A percentile compares a stretch with the other conserved stretches of the same genome.
These are phyloP conservation scores for Stagonosporopsis vannaccii DNA, from an alignment of 2,329 filamentous ascomycete species.

Conservation along the genomic window DNA sequence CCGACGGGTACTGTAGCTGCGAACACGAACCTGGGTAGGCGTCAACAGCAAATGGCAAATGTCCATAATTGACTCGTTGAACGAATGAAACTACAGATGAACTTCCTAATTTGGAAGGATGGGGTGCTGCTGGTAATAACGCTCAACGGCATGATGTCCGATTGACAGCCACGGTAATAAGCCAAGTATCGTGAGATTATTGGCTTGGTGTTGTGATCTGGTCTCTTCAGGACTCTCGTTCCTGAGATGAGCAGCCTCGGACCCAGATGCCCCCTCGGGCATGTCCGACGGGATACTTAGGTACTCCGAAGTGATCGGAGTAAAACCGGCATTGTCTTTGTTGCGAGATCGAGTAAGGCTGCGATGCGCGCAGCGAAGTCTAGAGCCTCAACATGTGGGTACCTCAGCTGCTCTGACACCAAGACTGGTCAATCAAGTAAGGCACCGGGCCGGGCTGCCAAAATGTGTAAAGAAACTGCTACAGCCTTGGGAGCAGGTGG, in stretches of 20 bases:
- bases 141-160: slow-evolving; percentile 3
- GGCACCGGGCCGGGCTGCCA: slow-evolving; percentile 27
- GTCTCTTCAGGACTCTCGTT: slow-evolving; percentile 3
- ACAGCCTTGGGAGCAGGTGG: slow-evolving; percentile 33
- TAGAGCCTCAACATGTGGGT: slow-evolving; percentile 42
- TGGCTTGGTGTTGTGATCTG: slow-evolving; percentile 22
- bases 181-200: slow-evolving; percentile 37
- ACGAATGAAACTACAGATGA: slow-evolving; percentile 23
- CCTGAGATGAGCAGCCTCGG: slow-evolving; percentile 9
- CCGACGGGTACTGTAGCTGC: slow-evolving; percentile 12
- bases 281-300: slow-evolving; percentile 14
- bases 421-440: slow-evolving; percentile 20
- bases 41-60: slow-evolving; percentile 10
- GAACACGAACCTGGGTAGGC: slow-evolving; percentile 8
- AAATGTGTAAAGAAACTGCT: slow-evolving; percentile 34
- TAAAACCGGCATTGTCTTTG: slow-evolving; percentile 8
- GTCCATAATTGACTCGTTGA: slow-evolving; percentile 21
- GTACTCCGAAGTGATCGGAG: slow-evolving; percentile 10
- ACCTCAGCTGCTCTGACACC: slow-evolving; percentile 25
- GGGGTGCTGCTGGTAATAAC: not conserved
- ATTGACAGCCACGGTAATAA: slow-evolving; percentile 24
- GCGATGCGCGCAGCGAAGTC: slow-evolving; percentile 27
- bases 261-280: slow-evolving; percentile 17
- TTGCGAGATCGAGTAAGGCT: slow-evolving; percentile 31
- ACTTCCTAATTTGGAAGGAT: slow-evolving; percentile 27